phyloP scores from a whole-genome alignment of 2,329 filamentous ascomycete species.

The Pezicula carpinea region DNA sequence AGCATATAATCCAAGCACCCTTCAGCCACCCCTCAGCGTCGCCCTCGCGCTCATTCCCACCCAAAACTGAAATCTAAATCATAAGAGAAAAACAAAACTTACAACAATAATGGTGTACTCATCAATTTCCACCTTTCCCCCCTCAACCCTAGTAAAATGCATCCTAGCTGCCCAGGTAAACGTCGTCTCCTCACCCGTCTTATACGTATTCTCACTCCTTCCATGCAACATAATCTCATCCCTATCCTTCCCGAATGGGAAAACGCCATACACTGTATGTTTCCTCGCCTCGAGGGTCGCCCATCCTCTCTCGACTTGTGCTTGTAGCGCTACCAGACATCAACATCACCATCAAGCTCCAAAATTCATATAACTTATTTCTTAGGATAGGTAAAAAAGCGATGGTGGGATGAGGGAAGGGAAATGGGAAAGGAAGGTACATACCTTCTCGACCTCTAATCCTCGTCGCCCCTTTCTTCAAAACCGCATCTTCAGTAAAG shows the following conservation, averaged over 20 bases:
- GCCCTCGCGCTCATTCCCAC: no score
- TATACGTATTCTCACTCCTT: not conserved
- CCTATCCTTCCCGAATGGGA: not conserved
- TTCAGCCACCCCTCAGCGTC: no score
- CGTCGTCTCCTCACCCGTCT: not conserved
- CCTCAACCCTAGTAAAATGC: not conserved
- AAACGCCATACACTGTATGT: not conserved
- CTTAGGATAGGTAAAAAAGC: no score
- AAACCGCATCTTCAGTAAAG: not conserved
- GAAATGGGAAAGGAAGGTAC: not conserved
- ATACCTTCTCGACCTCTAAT: not conserved
- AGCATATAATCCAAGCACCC: no score
- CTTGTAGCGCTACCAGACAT: not conserved
- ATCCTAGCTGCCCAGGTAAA: not conserved
- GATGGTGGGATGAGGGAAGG: not conserved
- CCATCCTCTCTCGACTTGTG: not conserved
- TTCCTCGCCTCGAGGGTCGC: not conserved
- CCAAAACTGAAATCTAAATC: no score
- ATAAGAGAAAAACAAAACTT: no score
- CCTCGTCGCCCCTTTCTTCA: not conserved
- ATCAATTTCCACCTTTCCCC: not conserved
- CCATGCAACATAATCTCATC: slow-evolving; percentile 1
- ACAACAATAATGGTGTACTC: slow-evolving; percentile 1
- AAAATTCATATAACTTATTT: no score
- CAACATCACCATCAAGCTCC: not conserved